Conservation (phyloP, 345 rosid species). For the Kernera saxatilis region DNA sequence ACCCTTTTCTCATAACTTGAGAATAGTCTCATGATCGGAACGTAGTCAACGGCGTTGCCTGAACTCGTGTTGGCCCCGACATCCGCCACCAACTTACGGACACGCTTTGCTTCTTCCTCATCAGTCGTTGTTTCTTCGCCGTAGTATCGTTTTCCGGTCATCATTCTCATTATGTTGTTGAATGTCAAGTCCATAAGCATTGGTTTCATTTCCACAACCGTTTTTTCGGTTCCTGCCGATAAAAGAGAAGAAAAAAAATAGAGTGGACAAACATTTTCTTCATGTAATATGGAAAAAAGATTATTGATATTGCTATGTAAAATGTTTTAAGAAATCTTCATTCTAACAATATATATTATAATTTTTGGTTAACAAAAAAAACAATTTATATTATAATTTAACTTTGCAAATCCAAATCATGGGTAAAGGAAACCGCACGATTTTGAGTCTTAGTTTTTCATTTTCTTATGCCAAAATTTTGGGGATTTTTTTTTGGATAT, state of each 20-base stretch:
- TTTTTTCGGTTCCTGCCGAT: background rate
- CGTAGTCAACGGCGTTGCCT: conserved; percentile 27
- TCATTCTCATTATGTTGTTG: conserved; percentile 41
- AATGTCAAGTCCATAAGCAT: conserved; percentile 32
- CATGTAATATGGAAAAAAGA: no score
- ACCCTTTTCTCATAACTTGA: conserved; percentile 29
- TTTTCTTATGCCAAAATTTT: no score
- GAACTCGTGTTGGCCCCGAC: conserved; percentile 14
- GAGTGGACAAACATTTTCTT: no score
- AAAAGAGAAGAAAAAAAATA: background rate
- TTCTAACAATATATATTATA: no score
- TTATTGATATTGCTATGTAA: no score
- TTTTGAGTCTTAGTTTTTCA: no score
- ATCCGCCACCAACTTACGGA: conserved; percentile 24
- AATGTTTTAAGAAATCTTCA: no score
- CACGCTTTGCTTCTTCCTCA: conserved; percentile 30
- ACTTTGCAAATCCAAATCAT: no score
- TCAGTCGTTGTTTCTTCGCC: conserved; percentile 27
- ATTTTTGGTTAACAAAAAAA: no score
- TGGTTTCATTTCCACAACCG: conserved; percentile 30
- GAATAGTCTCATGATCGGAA: conserved; percentile 35
- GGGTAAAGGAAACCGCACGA: no score
- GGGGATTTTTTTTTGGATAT: no score
- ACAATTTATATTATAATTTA: no score
- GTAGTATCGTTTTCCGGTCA: conserved; percentile 35